phyloP scores from a whole-genome alignment of 495 filamentous ascomycete genomes.

The Penicillium samsonianum region DNA sequence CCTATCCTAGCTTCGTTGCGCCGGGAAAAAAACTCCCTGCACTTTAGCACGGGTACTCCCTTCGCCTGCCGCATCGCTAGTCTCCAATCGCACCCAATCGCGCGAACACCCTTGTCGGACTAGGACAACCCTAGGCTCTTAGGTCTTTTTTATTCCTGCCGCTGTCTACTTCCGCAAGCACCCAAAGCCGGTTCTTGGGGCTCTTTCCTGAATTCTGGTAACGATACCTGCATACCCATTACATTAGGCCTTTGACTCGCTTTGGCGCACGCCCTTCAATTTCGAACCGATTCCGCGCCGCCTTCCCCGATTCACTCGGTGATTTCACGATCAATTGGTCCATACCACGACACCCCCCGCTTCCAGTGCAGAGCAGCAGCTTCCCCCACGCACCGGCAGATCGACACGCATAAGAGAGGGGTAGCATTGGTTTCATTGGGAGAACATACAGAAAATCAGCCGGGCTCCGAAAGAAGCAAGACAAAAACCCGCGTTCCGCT shows the following conservation, averaged over 20 bases:
- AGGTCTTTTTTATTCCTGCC: conserved; percentile 19
- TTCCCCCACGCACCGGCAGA: conserved; percentile 45
- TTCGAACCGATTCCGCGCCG: conserved; percentile 17
- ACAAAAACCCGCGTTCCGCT: conserved; percentile 17
- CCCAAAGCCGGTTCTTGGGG: conserved; percentile 23
- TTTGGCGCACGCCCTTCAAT: conserved; percentile 17
- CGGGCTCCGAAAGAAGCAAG: conserved; percentile 26
- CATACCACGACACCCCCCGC: conserved; percentile 33
- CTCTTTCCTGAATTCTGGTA: conserved; percentile 24
- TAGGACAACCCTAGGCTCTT: conserved; percentile 20
- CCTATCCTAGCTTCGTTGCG: conserved; percentile 21
- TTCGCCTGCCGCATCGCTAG: conserved; percentile 28
- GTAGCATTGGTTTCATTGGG: conserved; percentile 30
- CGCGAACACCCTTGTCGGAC: conserved; percentile 7
- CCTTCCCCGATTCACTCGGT: conserved; percentile 23
- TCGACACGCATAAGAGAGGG: conserved; percentile 40
- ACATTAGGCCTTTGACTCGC: conserved; percentile 21
- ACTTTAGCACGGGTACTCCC: conserved; percentile 34
- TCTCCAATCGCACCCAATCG: conserved; percentile 29
- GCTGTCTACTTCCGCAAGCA: conserved; percentile 27
- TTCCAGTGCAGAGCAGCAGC: conserved; percentile 37
- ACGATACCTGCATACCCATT: conserved; percentile 24
- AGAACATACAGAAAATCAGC: conserved; percentile 23
- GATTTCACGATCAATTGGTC: conserved; percentile 39
- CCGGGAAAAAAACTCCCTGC: conserved; percentile 30